Conservation (phyloP, 331 rosid species). For the Dryas integrifolia region DNA sequence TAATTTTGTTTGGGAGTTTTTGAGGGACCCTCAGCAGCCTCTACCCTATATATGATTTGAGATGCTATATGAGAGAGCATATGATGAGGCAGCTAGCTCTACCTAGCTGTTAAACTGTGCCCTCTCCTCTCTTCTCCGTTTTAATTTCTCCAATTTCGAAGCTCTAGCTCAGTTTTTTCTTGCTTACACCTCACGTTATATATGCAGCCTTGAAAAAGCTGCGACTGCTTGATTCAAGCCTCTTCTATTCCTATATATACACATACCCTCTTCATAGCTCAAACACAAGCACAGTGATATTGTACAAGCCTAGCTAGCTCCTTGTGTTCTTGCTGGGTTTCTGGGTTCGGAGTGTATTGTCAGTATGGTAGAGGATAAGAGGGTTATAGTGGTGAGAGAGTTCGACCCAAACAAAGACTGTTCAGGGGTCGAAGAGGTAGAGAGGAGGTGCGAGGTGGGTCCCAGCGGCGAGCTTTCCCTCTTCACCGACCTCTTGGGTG, state of each 20-base stretch:
- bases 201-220: background rate
- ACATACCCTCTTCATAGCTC: background rate
- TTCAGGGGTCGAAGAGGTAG: constrained; percentile 60
- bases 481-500: constrained; percentile 87
- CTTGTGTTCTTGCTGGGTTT: background rate
- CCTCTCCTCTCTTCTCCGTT: background rate
- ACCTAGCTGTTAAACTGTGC: background rate
- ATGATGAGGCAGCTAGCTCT: background rate
- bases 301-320: too few relatives aligned
- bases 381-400: constrained; percentile 35
- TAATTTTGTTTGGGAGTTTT: background rate
- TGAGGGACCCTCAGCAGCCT: background rate
- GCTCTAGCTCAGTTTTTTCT: constrained; percentile 22
- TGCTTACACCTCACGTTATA: constrained; percentile 44
- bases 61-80: background rate
- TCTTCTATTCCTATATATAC: background rate
- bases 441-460: constrained; percentile 79
- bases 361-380: background rate
- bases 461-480: constrained; percentile 70
- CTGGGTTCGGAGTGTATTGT: background rate
- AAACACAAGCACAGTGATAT: background rate
- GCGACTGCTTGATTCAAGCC: background rate
- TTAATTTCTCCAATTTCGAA: constrained; percentile 27
- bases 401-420: constrained; percentile 50
- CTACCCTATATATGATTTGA: constrained; percentile 1